Conservation (phyloP, 1,139 yeast genomes). For the Scheffersomyces illinoinensis region DNA sequence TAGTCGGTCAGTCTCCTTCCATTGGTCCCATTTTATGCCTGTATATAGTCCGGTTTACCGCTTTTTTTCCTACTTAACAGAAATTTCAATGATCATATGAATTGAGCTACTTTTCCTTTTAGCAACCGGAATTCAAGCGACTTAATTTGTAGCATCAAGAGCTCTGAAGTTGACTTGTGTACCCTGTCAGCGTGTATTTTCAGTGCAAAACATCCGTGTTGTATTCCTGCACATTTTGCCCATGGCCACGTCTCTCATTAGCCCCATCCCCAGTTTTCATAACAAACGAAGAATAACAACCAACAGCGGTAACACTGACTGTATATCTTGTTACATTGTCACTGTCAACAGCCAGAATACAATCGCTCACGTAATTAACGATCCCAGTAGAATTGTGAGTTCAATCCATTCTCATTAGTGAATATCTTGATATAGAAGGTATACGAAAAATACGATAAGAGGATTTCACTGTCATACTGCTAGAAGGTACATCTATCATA, state of each 20-base stretch:
- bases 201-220: neutral
- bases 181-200: neutral
- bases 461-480: neutral
- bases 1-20: neutral
- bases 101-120: neutral
- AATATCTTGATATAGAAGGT: neutral
- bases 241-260: neutral
- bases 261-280: neutral
- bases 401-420: neutral
- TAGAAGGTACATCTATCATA: neutral
- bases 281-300: neutral
- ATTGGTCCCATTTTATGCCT: neutral
- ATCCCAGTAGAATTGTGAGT: neutral
- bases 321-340: neutral
- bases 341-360: neutral
- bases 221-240: neutral
- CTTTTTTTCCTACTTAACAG: neutral
- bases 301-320: neutral
- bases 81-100: neutral
- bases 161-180: neutral
- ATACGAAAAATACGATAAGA: neutral
- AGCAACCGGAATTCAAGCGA: neutral
- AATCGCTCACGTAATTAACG: neutral
- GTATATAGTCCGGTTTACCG: neutral
- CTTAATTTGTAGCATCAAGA: neutral